phyloP scores from a whole-genome alignment of 768 basidiomycete genomes.

The Pleurotus citrinopileatus region DNA sequence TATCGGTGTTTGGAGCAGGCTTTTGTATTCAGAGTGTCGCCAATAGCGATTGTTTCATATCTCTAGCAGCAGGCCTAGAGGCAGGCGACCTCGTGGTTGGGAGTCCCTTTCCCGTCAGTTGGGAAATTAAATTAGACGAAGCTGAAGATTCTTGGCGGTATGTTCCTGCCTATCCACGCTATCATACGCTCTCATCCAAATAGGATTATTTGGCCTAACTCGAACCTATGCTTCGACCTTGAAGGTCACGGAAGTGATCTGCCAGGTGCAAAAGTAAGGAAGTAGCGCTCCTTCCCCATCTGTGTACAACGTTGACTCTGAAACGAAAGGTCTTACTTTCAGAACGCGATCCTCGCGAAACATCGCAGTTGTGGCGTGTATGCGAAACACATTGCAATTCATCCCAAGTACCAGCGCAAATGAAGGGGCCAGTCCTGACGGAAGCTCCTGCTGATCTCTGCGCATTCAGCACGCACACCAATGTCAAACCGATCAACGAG shows the following conservation, averaged over 20 bases:
- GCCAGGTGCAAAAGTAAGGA: constrained; percentile 1
- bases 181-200: too few species aligned
- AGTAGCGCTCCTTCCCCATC: background rate
- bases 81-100: background rate
- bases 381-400: background rate
- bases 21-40: background rate
- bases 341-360: background rate
- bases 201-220: constrained; percentile 7
- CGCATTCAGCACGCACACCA: too few species aligned
- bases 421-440: too few species aligned
- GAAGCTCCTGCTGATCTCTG: background rate
- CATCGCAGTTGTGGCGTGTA: constrained; percentile 1
- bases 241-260: background rate
- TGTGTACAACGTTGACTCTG: background rate
- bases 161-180: too few species aligned
- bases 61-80: background rate
- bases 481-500: background rate
- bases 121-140: background rate
- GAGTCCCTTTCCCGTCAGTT: background rate
- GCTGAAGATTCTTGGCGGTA: background rate
- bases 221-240: constrained; percentile 1
- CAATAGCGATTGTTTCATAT: background rate
- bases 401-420: background rate
- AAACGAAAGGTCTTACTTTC: background rate
- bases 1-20: background rate